Base-by-base conservation (phyloP, 306 rosid genomes). In the Dalbergia cochinchinensis region DNA sequence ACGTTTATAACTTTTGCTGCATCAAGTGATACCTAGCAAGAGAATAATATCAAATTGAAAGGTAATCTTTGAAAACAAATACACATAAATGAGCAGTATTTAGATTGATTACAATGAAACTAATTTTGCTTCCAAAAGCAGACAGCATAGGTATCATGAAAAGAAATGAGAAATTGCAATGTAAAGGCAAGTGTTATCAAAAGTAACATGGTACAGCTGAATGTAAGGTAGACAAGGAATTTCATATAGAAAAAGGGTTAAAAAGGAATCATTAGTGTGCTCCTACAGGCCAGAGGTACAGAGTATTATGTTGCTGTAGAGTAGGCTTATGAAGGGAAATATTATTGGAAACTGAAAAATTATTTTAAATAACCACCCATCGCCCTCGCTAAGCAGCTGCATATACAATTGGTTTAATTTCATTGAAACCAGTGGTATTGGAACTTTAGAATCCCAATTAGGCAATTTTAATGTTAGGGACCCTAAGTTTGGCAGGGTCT, bases 1-100 rank as follows among this genome's bases (percentile, higher is more conserved):
- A 93, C 99, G 77, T 93, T 91, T 83, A 91, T 90, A 47, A 95
- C 99, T 83, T 95, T 95, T 11, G 81, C 88, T 15, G 98, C 99
- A 60, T 95, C 99, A 51, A 95, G 92, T 71, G 99, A 93, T 60
- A 95, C 97, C 98, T 95, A 64, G 69, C 31, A 80, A 81, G 69
- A 61, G 20, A 77, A 76, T 20, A 13, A 66, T 55, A 73, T 47
- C 67, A 77, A 68, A 73, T 58, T 33, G 33, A 66, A 76, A 1
- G 10, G 31, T 16, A 45, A 69, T 69, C 48, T 47, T 74, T 67
- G 58, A 60, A 78, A 42, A 71, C 9, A 31, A 26, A n/a, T 69
- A 76, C 72, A 37, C 63, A 50, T 34, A 16, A 66, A 59, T 35
- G 53, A 41, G 31, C 7, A 55, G 58, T 44, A 51, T 60, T 22